These are phyloP conservation scores for Cladosporium sp. DNA, from an alignment of 2,329 filamentous ascomycete species.

Conservation along the genomic window DNA sequence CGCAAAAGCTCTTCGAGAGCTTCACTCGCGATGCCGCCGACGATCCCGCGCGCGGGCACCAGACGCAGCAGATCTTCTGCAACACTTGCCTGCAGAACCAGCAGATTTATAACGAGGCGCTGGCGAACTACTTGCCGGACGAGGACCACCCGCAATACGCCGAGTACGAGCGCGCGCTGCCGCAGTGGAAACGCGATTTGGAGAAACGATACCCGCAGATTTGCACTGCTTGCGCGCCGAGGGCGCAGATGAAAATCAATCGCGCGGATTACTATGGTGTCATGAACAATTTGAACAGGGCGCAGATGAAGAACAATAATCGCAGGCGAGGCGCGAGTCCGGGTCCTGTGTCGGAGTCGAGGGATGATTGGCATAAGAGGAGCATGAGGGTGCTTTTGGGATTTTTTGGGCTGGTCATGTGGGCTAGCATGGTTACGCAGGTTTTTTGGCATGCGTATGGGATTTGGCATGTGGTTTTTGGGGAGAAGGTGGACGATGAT, in stretches of 20 bases:
- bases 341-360: slow-evolving; percentile 24
- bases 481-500: slow-evolving; percentile 2
- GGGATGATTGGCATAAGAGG: slow-evolving; percentile 37
- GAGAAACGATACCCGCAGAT: slow-evolving; percentile 86
- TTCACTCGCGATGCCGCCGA: slow-evolving; percentile 17
- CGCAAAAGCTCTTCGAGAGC: slow-evolving; percentile 23
- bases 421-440: slow-evolving; percentile 22
- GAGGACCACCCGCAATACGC: slow-evolving; percentile 62
- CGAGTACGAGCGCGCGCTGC: slow-evolving; percentile 63
- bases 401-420: slow-evolving; percentile 19
- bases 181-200: slow-evolving; percentile 64
- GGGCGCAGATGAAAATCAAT: slow-evolving; percentile 50
- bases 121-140: slow-evolving; percentile 74
- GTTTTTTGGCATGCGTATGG: slow-evolving; percentile 26
- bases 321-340: slow-evolving; percentile 2
- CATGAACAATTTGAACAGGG: slow-evolving; percentile 22
- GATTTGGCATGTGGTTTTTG: background rate
- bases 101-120: slow-evolving; percentile 66
- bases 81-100: slow-evolving; percentile 83
- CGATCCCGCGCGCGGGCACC: slow-evolving; percentile 5
- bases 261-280: slow-evolving; percentile 29
- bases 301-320: slow-evolving; percentile 54
- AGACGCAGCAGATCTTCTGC: slow-evolving; percentile 55
- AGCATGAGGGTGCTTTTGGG: slow-evolving; percentile 24
- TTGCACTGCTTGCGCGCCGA: slow-evolving; percentile 73